Base-by-base conservation (phyloP, 495 filamentous ascomycete species). In the Penicillium waksmanii region DNA sequence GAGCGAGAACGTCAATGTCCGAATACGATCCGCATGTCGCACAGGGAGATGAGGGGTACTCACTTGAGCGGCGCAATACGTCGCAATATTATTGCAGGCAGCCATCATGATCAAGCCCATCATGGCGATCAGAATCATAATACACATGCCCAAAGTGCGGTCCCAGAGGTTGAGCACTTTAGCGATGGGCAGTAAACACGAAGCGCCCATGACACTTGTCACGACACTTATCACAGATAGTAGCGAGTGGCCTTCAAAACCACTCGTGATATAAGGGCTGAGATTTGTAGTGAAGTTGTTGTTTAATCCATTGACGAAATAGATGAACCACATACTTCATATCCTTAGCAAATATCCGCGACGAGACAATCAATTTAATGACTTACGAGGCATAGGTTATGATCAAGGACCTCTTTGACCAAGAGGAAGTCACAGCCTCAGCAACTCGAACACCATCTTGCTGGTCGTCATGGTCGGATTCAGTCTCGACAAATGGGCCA, bases 141-240 rank as follows among this genome's bases (percentile, higher is more conserved):
- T 87, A 38, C 75, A 75, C 34, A 81, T 63, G 65, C 40, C 57
- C 18, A 47, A 18, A 6, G 83, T 60, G 62, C 84, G 66, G 38
- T 87, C 88, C 78, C 82, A 90, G 19, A 87, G 73, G 64, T 89
- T 85, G 52, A 89, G 75, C 23, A 90, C 71, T 68, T 90, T 90
- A 43, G 85, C 87, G 36, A 89, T 75, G 3, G 87, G 80, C 47
- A 89, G 38, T 27, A 53, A 48, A 18, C 52, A 51, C 5, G 43
- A 50, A 18, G 49, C 62, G 31, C 80, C 83, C 58, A 89, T 83
- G 42, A 90, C 58, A 21, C 56, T 69, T 4, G 71, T 67, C 18
- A 78, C 60, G 38, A 77, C 65, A 7, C 55, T 46, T n/a, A 71
- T 74, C 1, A 68, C 68, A 1, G 68, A 67, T 0, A 68, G 64